Base-by-base conservation (phyloP, 108 stramenopile genomes). In the Cyclotella atomus region DNA sequence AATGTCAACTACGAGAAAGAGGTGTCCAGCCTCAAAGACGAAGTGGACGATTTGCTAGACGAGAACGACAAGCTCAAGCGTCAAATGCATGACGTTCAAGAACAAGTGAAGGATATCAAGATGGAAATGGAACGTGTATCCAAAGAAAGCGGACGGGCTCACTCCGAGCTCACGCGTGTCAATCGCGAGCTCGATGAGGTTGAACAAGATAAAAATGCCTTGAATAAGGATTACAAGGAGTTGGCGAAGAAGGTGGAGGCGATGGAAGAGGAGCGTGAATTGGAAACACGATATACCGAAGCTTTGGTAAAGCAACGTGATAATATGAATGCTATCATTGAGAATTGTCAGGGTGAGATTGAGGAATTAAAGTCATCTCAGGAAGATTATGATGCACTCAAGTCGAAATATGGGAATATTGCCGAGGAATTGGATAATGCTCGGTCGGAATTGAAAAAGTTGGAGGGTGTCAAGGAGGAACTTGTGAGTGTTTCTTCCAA, bases 241-340 rank as follows among this genome's bases (percentile, higher is more conserved):
- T 27, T 72, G 17, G 30, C 53, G 21, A 71, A 62, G 32, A 79
- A 79, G 59, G 32, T 79, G 19, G 66, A 79, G 16, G 34, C 33
- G n/a, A 59, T 79, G 25, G 57, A 79, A 56, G 78, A 79, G 59
- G 78, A 79, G 30, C 57, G 78, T 28, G 66, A 59, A 5, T 68
- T 79, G 43, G 78, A 79, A 59, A 66, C 62, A 21, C 46, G 71
- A 23, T 79, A 79, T 50, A 79, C 78, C 44, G 78, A 79, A 41
- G 78, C 78, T 8, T 52, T 79, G 52, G 71, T 68, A 30, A 79
- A 79, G 50, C 78, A 79, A 66, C 57, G 78, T 14, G 78, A 79
- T 68, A 79, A 79, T 49, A 79, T 79, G 78, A 72, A 29, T 44
- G 59, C 33, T 17, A 71, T 79, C 27, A 79, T 79, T 50, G 78